A percentile compares a stretch with the other conserved stretches of the same genome.
Evolutionary conservation across 2,329 filamentous ascomycete species (phyloP).

Genomic region (Fusarium floridanum): DNA sequence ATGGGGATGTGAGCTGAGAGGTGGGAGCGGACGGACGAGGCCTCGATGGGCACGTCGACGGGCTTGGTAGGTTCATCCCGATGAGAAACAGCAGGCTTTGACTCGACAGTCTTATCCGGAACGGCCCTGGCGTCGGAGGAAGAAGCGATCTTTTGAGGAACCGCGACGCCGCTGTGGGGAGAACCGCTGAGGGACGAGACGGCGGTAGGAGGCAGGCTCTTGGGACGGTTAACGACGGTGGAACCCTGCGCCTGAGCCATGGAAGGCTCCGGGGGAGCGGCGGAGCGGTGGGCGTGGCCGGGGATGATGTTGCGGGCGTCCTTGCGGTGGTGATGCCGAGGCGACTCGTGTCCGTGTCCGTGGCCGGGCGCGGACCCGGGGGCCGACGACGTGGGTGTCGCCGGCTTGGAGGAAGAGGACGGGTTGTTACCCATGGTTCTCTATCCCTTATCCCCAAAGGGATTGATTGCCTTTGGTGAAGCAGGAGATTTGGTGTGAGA

Average conservation of each 20-base stretch:
- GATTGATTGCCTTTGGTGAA: neutral
- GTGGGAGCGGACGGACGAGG: slow-evolving; percentile 54
- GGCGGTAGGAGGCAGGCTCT: slow-evolving; percentile 62
- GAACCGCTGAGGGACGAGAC: slow-evolving; percentile 64
- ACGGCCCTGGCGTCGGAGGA: slow-evolving; percentile 32
- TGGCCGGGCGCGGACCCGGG: slow-evolving; percentile 43
- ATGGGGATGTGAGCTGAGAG: slow-evolving; percentile 47
- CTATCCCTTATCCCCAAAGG: slow-evolving; percentile 14
- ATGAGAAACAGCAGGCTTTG: slow-evolving; percentile 33
- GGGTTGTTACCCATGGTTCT: slow-evolving; percentile 55
- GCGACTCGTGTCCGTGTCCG: slow-evolving; percentile 43
- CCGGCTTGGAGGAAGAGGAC: slow-evolving; percentile 54
- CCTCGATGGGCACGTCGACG: slow-evolving; percentile 67
- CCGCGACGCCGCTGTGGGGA: slow-evolving; percentile 56
- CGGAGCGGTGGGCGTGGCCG: slow-evolving; percentile 67
- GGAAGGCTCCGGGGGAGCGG: slow-evolving; percentile 72
- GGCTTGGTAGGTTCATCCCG: slow-evolving; percentile 64
- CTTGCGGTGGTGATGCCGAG: slow-evolving; percentile 51
- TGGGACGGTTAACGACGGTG: slow-evolving; percentile 61
- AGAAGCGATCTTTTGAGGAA: slow-evolving; percentile 43
- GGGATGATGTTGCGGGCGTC: slow-evolving; percentile 64
- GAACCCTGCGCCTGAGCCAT: slow-evolving; percentile 71
- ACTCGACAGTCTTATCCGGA: slow-evolving; percentile 33
- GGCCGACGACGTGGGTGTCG: slow-evolving; percentile 48
- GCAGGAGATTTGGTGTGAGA: neutral